Conservation (phyloP, 768 basidiomycete genomes). For the Russula emetica region DNA sequence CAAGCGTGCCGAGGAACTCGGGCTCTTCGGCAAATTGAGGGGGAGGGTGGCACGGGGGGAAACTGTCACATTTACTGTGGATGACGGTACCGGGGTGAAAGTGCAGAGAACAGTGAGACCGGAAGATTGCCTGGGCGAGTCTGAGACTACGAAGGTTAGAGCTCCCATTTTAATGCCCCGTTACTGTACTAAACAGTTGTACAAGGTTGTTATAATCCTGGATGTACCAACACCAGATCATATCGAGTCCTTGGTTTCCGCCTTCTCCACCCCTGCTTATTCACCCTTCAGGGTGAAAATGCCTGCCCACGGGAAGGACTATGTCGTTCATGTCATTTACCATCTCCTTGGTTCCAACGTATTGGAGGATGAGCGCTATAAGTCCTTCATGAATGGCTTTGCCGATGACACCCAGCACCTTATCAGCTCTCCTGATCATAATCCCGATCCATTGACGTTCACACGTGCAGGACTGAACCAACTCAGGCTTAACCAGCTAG, state of each 20-base stretch:
- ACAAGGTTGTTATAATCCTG: constrained; percentile 59
- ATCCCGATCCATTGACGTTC: constrained; percentile 65
- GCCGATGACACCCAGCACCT: constrained; percentile 64
- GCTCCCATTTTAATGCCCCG: neutral
- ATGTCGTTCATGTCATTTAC: constrained; percentile 52
- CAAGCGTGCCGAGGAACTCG: constrained; percentile 56
- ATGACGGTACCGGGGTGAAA: constrained; percentile 42
- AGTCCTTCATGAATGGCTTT: constrained; percentile 67
- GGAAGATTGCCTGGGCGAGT: constrained; percentile 56
- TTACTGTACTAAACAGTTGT: constrained; percentile 6
- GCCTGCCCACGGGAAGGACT: constrained; percentile 40
- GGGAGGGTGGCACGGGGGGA: constrained; percentile 60
- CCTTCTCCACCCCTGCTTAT: constrained; percentile 48
- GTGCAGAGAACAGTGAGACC: constrained; percentile 50
- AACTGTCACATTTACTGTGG: constrained; percentile 51
- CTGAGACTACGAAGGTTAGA: constrained; percentile 47
- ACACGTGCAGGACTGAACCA: constrained; percentile 69
- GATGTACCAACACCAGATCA: constrained; percentile 64
- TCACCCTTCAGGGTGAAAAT: constrained; percentile 44
- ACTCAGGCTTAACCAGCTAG: constrained; percentile 66
- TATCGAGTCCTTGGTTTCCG: constrained; percentile 47
- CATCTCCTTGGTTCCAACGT: constrained; percentile 73
- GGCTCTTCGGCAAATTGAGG: constrained; percentile 62
- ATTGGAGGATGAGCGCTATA: constrained; percentile 64
- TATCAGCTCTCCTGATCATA: constrained; percentile 60